A percentile compares a stretch with the other conserved stretches of the same genome.
phyloP scores from a whole-genome alignment of 2,329 filamentous ascomycete genomes.

The Escovopsis sp. region DNA sequence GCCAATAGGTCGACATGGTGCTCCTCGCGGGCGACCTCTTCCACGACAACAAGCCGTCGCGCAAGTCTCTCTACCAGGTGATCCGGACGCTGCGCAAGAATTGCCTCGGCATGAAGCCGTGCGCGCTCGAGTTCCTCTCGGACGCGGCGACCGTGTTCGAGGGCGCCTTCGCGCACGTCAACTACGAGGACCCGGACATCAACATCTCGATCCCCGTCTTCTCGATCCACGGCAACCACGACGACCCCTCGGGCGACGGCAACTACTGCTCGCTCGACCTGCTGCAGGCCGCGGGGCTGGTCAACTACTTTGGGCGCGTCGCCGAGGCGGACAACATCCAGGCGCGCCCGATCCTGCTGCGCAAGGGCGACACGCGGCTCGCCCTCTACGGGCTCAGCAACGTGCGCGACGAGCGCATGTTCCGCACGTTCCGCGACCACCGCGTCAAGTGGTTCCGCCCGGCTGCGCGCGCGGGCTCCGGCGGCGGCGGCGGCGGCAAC shows the following conservation, averaged over 20 bases:
- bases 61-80: slow-evolving; percentile 92
- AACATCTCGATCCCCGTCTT: slow-evolving; percentile 96
- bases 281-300: slow-evolving; percentile 73
- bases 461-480: slow-evolving; percentile 47
- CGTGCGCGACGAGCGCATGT: slow-evolving; percentile 86
- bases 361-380: slow-evolving; percentile 86
- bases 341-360: slow-evolving; percentile 78
- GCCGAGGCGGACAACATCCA: slow-evolving; percentile 88
- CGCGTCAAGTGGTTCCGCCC: slow-evolving; percentile 91
- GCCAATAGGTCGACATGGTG: slow-evolving; percentile 72
- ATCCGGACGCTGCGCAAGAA: slow-evolving; percentile 90
- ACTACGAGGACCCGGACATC: slow-evolving; percentile 95
- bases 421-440: slow-evolving; percentile 81
- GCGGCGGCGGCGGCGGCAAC: too few relatives aligned
- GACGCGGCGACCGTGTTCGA: slow-evolving; percentile 87
- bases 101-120: slow-evolving; percentile 88
- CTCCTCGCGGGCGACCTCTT: slow-evolving; percentile 89
- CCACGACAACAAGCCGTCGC: slow-evolving; percentile 93
- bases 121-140: slow-evolving; percentile 85
- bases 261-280: slow-evolving; percentile 84
- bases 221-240: slow-evolving; percentile 96
- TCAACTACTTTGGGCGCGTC: slow-evolving; percentile 92
- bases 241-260: slow-evolving; percentile 93
- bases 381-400: slow-evolving; percentile 92
- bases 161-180: slow-evolving; percentile 81